Evolutionary conservation across 345 rosid species (phyloP).

Genomic region (Sisymbrium irio): DNA sequence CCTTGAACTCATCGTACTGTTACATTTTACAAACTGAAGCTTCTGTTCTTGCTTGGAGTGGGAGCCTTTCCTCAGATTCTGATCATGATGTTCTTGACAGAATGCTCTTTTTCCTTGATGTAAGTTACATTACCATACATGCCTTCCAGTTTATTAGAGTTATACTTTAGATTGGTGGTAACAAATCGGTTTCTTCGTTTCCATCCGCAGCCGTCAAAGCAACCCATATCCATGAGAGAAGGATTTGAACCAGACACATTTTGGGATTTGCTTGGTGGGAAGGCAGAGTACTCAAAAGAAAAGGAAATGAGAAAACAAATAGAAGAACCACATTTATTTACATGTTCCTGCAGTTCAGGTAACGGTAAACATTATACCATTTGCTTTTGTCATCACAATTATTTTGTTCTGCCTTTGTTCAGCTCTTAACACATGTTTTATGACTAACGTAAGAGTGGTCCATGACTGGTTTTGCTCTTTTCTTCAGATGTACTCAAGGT

Average conservation of each 20-base stretch:
- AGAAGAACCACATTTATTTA: conserved; percentile 71
- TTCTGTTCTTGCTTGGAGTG: conserved; percentile 68
- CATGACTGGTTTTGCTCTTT: conserved; percentile 45
- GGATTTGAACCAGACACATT: conserved; percentile 76
- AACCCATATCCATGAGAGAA: conserved; percentile 67
- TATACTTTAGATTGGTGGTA: neutral
- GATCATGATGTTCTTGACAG: conserved; percentile 78
- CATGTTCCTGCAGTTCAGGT: conserved; percentile 49
- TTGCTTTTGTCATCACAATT: conserved; percentile 32
- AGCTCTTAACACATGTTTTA: conserved; percentile 41
- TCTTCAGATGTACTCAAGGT: conserved; percentile 80
- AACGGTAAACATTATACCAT: conserved; percentile 38
- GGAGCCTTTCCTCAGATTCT: conserved; percentile 55
- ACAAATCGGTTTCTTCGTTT: conserved; percentile 13
- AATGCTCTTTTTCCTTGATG: conserved; percentile 70
- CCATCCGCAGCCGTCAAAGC: conserved; percentile 64
- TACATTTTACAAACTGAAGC: conserved; percentile 67
- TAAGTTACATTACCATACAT: conserved; percentile 33
- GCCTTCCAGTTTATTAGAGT: neutral
- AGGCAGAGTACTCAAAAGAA: conserved; percentile 67
- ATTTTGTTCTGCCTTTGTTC: conserved; percentile 45
- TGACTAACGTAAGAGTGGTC: conserved; percentile 44
- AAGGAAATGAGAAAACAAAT: conserved; percentile 42
- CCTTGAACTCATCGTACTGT: conserved; percentile 75
- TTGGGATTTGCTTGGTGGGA: conserved; percentile 84